Conservation (phyloP, 1,284 basidiomycete species). For the Heterobasidion annosum region DNA sequence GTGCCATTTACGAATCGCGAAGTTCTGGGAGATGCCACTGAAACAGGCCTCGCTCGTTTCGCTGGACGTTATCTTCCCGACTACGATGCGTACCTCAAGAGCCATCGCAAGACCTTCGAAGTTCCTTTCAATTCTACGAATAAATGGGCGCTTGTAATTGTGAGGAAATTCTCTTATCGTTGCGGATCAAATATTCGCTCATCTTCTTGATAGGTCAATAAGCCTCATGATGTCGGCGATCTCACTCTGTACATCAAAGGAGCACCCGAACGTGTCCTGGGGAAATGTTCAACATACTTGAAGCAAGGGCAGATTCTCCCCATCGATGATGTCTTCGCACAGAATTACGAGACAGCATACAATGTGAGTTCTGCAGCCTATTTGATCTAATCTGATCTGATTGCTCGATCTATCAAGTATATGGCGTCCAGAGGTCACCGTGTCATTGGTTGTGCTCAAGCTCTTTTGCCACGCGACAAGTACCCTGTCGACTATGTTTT, state of each 20-base stretch:
- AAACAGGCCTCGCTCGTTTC: constrained; percentile 59
- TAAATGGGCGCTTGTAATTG: constrained; percentile 64
- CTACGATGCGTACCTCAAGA: constrained; percentile 46
- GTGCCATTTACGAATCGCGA: constrained; percentile 52
- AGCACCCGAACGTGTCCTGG: constrained; percentile 58
- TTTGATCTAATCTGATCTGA: background rate
- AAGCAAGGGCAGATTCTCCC: constrained; percentile 38
- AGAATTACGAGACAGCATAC: constrained; percentile 50
- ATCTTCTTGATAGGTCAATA: constrained; percentile 34
- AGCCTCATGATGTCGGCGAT: constrained; percentile 36
- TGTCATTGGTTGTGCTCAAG: constrained; percentile 60
- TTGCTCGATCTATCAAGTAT: constrained; percentile 29
- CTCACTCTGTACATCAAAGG: constrained; percentile 56
- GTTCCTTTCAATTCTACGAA: constrained; percentile 67
- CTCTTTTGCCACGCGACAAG: constrained; percentile 35
- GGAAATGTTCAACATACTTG: constrained; percentile 52
- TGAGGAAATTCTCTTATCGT: constrained; percentile 21
- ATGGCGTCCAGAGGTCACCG: constrained; percentile 67
- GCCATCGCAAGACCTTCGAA: constrained; percentile 51
- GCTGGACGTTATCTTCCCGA: constrained; percentile 43
- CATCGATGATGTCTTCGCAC: constrained; percentile 47
- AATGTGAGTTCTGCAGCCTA: constrained; percentile 28
- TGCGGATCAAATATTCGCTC: background rate
- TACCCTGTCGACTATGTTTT: constrained; percentile 41
- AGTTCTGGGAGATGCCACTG: constrained; percentile 63